phyloP scores from a whole-genome alignment of 495 filamentous ascomycete species.

The Penicillium ochrochloron region DNA sequence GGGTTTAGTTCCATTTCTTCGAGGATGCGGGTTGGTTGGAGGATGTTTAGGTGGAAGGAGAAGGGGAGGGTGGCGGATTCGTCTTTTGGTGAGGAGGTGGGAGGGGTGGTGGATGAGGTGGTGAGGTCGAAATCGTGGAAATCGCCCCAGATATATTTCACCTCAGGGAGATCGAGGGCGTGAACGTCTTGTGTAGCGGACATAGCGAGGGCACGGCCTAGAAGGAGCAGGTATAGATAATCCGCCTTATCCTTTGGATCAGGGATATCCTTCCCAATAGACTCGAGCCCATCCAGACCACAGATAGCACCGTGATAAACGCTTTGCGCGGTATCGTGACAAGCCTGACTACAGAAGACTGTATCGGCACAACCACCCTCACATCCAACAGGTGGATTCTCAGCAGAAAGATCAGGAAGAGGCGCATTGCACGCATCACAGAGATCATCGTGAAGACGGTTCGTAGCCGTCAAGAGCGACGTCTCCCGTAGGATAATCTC shows the following conservation, averaged over 20 bases:
- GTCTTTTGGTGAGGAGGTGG: too few relatives aligned
- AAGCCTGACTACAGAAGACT: conserved; percentile 81
- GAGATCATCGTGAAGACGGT: conserved; percentile 74
- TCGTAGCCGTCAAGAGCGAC: conserved; percentile 81
- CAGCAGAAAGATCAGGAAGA: conserved; percentile 65
- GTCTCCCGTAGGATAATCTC: conserved; percentile 81
- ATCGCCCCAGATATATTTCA: conserved; percentile 97
- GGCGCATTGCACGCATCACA: conserved; percentile 83
- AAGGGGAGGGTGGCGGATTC: conserved; percentile 68
- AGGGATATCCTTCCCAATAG: conserved; percentile 77
- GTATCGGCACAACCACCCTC: conserved; percentile 73
- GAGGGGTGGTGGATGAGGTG: background rate
- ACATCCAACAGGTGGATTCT: conserved; percentile 60
- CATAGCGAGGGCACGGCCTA: conserved; percentile 83
- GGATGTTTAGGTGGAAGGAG: conserved; percentile 83
- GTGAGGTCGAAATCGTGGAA: conserved; percentile 49
- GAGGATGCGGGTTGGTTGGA: conserved; percentile 80
- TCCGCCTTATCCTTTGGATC: conserved; percentile 69
- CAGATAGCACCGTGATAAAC: conserved; percentile 88
- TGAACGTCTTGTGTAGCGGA: conserved; percentile 79
- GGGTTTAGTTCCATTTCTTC: conserved; percentile 91
- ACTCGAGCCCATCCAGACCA: conserved; percentile 73
- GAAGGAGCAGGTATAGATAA: conserved; percentile 77
- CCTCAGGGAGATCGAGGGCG: conserved; percentile 79
- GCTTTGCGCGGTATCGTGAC: conserved; percentile 69